Evolutionary conservation across 139 green algal genomes (phyloP).

Genomic region (Chlorella vulgaris): DNA sequence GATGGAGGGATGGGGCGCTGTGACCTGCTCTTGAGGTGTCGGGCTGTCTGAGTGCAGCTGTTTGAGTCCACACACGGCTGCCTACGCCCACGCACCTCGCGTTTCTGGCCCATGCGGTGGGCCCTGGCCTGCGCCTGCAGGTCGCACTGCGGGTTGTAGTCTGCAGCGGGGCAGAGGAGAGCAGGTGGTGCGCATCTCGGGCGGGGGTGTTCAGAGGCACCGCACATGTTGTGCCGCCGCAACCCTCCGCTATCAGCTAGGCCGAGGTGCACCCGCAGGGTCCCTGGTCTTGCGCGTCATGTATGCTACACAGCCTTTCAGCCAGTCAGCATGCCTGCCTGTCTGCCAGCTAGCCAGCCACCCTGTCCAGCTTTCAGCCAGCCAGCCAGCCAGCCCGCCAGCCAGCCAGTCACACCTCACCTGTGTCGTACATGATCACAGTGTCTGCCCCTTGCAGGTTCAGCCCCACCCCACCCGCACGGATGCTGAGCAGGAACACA

Average conservation of each 20-base stretch:
- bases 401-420: neutral
- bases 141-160: constrained; percentile 80
- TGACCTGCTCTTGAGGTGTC: no score
- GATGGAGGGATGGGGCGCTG: neutral
- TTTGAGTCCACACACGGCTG: no score
- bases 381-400: neutral
- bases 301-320: no score
- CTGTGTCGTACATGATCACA: constrained; percentile 69
- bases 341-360: no score
- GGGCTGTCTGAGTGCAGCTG: no score
- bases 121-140: constrained; percentile 92
- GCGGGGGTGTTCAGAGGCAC: no score
- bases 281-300: no score
- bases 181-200: no score
- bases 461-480: constrained; percentile 87
- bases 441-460: constrained; percentile 87
- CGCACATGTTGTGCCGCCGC: no score
- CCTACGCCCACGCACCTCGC: no score
- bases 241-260: neutral
- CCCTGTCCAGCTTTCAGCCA: neutral
- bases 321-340: no score
- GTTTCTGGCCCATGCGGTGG: constrained; percentile 95
- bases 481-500: constrained; percentile 93
- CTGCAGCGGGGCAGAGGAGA: neutral
- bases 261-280: no score